phyloP scores from a whole-genome alignment of 768 basidiomycete genomes.

The Leccinellum rugosiceps region DNA sequence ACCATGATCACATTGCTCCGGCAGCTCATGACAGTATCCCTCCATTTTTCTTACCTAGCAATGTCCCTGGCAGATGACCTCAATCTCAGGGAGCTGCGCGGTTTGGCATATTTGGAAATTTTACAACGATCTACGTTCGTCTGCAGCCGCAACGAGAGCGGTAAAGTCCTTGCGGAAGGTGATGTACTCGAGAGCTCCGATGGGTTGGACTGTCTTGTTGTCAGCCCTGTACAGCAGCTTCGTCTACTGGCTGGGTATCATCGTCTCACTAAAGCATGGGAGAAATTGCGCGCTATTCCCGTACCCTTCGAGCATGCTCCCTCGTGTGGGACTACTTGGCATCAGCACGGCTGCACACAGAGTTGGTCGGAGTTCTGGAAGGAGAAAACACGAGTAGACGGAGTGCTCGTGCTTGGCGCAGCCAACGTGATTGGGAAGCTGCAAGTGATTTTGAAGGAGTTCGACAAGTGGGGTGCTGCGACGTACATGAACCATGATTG shows the following conservation, averaged over 20 bases:
- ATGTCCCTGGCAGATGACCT: constrained; percentile 75
- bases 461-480: constrained; percentile 66
- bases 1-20: constrained; percentile 59
- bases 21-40: constrained; percentile 58
- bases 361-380: constrained; percentile 81
- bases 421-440: constrained; percentile 69
- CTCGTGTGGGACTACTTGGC: constrained; percentile 65
- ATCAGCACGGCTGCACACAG: constrained; percentile 68
- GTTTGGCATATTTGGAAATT: constrained; percentile 70
- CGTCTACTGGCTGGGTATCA: constrained; percentile 69
- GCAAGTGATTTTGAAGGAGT: constrained; percentile 60
- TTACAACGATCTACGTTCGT: constrained; percentile 54
- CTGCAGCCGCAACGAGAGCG: constrained; percentile 11
- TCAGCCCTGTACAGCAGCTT: constrained; percentile 57
- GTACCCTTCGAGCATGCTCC: constrained; percentile 63
- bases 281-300: constrained; percentile 53
- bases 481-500: constrained; percentile 83
- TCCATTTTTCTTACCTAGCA: constrained; percentile 68
- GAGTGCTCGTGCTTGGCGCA: constrained; percentile 53
- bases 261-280: constrained; percentile 65
- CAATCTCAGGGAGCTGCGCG: constrained; percentile 54
- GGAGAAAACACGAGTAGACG: constrained; percentile 63
- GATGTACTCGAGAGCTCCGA: constrained; percentile 33
- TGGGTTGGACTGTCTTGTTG: constrained; percentile 45
- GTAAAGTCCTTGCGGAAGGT: constrained; percentile 26